phyloP scores from a whole-genome alignment of 176 grass and related monocot species.

The Pontederia paniculata region DNA sequence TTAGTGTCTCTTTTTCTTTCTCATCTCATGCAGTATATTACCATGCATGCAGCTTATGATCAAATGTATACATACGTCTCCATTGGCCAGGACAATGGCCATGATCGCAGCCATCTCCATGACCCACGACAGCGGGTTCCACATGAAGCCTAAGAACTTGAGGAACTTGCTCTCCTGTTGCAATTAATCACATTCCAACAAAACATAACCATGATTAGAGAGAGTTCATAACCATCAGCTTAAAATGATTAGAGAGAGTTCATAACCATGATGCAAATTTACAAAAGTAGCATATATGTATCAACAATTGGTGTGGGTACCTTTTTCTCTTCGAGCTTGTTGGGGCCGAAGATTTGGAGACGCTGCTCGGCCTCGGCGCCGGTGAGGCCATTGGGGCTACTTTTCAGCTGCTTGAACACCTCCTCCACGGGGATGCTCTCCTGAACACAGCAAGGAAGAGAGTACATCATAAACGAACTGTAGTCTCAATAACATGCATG shows the following conservation, averaged over 20 bases:
- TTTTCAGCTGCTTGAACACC: constrained; percentile 70
- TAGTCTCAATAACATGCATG: neutral
- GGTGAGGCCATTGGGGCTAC: constrained; percentile 54
- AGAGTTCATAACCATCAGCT: neutral
- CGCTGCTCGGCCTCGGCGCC: constrained; percentile 41
- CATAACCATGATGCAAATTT: neutral
- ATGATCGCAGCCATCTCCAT: constrained; percentile 97
- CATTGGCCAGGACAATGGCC: constrained; percentile 78
- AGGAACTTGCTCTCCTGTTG: constrained; percentile 65
- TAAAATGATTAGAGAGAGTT: neutral
- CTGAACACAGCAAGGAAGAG: constrained; percentile 20
- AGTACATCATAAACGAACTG: neutral
- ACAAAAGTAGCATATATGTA: too few species aligned
- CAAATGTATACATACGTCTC: constrained; percentile 25
- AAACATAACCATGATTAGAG: neutral
- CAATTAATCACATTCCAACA: neutral
- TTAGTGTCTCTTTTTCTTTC: neutral
- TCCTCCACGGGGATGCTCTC: constrained; percentile 56
- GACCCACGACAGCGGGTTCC: constrained; percentile 94
- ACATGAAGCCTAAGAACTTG: constrained; percentile 96
- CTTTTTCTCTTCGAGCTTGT: constrained; percentile 97
- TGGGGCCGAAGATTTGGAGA: constrained; percentile 54
- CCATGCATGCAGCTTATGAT: neutral
- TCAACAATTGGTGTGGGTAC: neutral
- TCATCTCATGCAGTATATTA: neutral